Evolutionary conservation across 495 filamentous ascomycete species (phyloP), one percentile per base, ranked within the genome.

Genomic region (Aspergillus incahuasiensis): DNA sequence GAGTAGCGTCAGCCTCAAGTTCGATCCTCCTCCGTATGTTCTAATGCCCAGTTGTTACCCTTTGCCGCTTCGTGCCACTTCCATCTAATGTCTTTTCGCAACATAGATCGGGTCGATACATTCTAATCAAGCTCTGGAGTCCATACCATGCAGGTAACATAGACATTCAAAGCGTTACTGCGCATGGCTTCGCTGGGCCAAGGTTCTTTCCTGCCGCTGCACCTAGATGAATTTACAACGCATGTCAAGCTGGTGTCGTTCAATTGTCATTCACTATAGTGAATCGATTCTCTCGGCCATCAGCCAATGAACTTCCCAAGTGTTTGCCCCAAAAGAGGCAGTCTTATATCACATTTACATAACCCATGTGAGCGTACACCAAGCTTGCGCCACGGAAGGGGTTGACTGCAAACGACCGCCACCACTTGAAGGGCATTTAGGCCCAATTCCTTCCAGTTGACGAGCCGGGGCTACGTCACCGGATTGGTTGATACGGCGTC

Each of bases 51-150:
- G 19, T 19, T 34, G 5, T 22, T 34, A 11, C n/a, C 8, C 15
- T 18, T 7, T 8, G 25, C 25, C 25, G 25, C 8, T 7, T 46
- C 15, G 16, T 43, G 11, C 5, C 25, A 19, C 18, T 11, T 21
- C 15, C 47, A 48, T 53, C 47, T 62, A 57, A 60, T 48, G 54
- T 20, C 25, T 40, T 19, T 32, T 7, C 42, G 6, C 40, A 13
- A 21, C 6, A 41, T 48, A 86, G 82, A 9, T 82, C 81, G 30
- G 91, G 86, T 12, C 78, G 86, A 38, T 92, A 83, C 66, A 86
- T 96, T 52, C 64, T 95, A 39, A 74, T 96, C 57, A 95, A 95
- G 74, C 79, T 95, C 61, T 96, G 89, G 89, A 90, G 81, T 67
- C 86, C 90, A 7, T 74, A 76, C 42, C 67, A 59, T 28, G 75